Evolutionary conservation across 768 basidiomycete genomes (phyloP).

Genomic region (Mycena chlorophos): DNA sequence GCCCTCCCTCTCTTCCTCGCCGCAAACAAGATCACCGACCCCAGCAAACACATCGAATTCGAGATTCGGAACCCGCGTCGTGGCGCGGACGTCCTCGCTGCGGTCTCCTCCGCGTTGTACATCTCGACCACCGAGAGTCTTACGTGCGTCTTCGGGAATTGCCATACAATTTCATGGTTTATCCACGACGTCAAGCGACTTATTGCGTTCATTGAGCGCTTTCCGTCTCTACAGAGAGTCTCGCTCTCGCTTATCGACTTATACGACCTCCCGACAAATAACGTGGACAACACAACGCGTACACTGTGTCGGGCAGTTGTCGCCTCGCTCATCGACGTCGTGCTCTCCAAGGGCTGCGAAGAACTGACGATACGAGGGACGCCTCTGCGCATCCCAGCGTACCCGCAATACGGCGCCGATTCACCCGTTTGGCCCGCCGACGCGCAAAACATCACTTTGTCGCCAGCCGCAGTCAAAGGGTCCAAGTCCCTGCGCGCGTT

Average conservation of each 20-base stretch:
- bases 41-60: conserved; percentile 1
- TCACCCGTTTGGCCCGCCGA: neutral
- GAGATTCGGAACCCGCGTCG: neutral
- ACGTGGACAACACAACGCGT: neutral
- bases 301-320: neutral
- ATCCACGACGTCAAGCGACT: conserved; percentile 8
- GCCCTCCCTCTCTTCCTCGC: conserved; percentile 7
- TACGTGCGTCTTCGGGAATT: conserved; percentile 4
- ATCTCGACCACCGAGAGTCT: neutral
- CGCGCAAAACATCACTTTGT: neutral
- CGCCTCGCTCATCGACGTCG: neutral
- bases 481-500: neutral
- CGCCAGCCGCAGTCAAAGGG: neutral
- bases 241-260: conserved; percentile 1
- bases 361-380: neutral
- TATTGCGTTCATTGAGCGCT: conserved; percentile 1
- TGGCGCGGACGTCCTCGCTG: conserved; percentile 6
- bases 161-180: conserved; percentile 7
- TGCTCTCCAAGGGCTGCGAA: neutral
- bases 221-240: neutral
- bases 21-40: neutral
- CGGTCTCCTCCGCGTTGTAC: conserved; percentile 7
- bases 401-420: neutral
- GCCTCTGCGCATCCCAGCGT: neutral
- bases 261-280: neutral